Conservation (phyloP, 768 basidiomycete genomes). For the Mycena floridula region DNA sequence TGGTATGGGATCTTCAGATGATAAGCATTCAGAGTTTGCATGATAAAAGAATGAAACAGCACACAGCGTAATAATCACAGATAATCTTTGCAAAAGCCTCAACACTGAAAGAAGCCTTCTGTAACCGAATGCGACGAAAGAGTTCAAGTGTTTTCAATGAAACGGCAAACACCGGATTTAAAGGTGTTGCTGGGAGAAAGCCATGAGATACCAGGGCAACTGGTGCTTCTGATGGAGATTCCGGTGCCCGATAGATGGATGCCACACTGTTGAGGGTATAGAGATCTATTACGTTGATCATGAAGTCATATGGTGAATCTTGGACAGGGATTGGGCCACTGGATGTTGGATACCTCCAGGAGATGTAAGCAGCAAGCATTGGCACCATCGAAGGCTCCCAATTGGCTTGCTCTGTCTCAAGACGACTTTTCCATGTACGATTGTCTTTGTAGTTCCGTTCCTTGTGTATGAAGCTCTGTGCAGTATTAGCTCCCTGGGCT, state of each 20-base stretch:
- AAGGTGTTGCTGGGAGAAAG: conserved; percentile 12
- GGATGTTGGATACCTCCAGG: conserved; percentile 5
- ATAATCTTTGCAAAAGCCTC: conserved; percentile 18
- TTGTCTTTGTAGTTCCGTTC: conserved; percentile 6
- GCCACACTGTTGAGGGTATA: conserved; percentile 6
- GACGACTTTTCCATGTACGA: conserved; percentile 7
- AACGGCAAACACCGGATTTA: conserved; percentile 12
- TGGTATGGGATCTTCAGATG: conserved; percentile 16
- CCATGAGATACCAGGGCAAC: conserved; percentile 13
- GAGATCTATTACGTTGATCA: conserved; percentile 10
- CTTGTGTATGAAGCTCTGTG: too few relatives aligned
- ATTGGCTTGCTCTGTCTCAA: not conserved
- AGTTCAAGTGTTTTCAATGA: conserved; percentile 19
- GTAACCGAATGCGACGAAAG: conserved; percentile 9
- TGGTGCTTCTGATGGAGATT: conserved; percentile 1
- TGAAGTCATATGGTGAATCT: conserved; percentile 5
- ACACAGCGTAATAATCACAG: conserved; percentile 17
- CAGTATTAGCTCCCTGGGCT: too few relatives aligned
- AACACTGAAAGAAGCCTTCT: conserved; percentile 16
- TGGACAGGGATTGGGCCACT: not conserved
- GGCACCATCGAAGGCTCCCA: conserved; percentile 7
- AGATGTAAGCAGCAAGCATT: conserved; percentile 3
- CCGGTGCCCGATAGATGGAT: conserved; percentile 2
- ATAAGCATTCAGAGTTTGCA: not conserved
- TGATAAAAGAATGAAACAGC: not conserved